Evolutionary conservation across 2,329 filamentous ascomycete genomes (phyloP), one percentile per base, ranked within the genome.

Genomic region (Coniochaeta sp.): DNA sequence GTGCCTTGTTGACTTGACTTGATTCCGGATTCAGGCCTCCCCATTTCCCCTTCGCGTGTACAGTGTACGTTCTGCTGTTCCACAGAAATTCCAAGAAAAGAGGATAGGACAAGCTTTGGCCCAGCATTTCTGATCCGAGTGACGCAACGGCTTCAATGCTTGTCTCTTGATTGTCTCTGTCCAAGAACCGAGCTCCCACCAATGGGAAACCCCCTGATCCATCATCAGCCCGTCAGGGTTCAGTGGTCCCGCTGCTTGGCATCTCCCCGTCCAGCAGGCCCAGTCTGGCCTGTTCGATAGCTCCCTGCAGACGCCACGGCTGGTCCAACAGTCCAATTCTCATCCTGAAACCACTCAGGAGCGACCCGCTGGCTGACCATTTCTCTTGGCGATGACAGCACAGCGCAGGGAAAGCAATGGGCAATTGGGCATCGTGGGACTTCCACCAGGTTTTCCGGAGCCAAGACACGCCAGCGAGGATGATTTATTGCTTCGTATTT

Each of bases 301-400:
- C 22, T 22, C 47, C 22, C 47, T 52, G 22, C 47, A 52, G 47
- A n/a, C 47, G 47, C 47, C 47, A 52, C 31, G 43, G 43, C 19
- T 24, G n/a, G 16, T 6, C 12, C 11, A 5, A 5, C 28, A 31
- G 28, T 5, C 28, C 28, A n/a, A 28, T 52, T n/a, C n/a, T 31
- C 24, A 52, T 52, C 47, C 47, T 52, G 47, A 52, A 52, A 52
- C 47, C 47, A 52, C 47, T 52, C 47, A 52, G 47, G 47, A 52
- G 47, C 47, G 47, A 12, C 22, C 47, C 24, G 47, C 26, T 3
- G 47, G 47, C 47, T 52, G 7, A 52, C 47, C 47, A 28, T 52
- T 52, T 52, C 22, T 52, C 47, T 52, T 52, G 47, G 47, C 47
- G 47, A 52, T 52, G 47, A 52, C 47, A 52, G 47, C 47, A 52